These are phyloP conservation scores for Hyphopichia pseudoburtonii DNA, from an alignment of 1,139 yeast genomes.

Conservation along the genomic window DNA sequence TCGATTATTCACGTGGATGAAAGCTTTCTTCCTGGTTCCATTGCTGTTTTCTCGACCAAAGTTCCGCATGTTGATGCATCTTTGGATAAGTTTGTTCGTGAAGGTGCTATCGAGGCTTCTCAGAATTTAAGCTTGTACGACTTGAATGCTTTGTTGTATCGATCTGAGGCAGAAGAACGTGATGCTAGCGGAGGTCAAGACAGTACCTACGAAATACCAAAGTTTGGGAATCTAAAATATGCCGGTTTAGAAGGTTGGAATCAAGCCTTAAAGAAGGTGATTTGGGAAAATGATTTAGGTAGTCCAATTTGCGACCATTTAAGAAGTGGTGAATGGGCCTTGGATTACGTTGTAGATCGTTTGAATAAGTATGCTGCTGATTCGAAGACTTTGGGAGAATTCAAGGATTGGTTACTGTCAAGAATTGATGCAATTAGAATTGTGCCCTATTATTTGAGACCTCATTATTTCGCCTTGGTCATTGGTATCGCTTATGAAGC, in stretches of 20 bases:
- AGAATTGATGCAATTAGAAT: conserved; percentile 64
- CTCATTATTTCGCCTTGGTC: conserved; percentile 81
- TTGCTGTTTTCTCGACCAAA: conserved; percentile 76
- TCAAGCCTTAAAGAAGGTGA: conserved; percentile 60
- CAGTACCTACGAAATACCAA: conserved; percentile 76
- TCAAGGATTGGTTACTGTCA: conserved; percentile 66
- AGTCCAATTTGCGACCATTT: conserved; percentile 82
- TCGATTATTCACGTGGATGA: conserved; percentile 52
- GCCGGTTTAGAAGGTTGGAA: conserved; percentile 96
- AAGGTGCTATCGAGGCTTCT: conserved; percentile 78
- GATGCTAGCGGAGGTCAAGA: conserved; percentile 71
- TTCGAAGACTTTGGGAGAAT: conserved; percentile 47
- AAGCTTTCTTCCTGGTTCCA: conserved; percentile 83
- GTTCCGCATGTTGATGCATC: conserved; percentile 55
- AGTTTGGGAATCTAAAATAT: conserved; percentile 69
- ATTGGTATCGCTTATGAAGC: conserved; percentile 84
- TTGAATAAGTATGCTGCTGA: conserved; percentile 52
- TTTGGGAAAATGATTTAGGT: conserved; percentile 72
- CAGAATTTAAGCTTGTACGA: conserved; percentile 60
- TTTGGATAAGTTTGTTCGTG: conserved; percentile 62
- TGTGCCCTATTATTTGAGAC: conserved; percentile 78
- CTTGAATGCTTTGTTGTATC: conserved; percentile 71
- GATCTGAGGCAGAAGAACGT: conserved; percentile 84
- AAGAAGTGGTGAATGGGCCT: conserved; percentile 85
- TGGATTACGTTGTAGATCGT: conserved; percentile 71